Evolutionary conservation across 208 protist species (phyloP).

Genomic region (Crithidia sp.): DNA sequence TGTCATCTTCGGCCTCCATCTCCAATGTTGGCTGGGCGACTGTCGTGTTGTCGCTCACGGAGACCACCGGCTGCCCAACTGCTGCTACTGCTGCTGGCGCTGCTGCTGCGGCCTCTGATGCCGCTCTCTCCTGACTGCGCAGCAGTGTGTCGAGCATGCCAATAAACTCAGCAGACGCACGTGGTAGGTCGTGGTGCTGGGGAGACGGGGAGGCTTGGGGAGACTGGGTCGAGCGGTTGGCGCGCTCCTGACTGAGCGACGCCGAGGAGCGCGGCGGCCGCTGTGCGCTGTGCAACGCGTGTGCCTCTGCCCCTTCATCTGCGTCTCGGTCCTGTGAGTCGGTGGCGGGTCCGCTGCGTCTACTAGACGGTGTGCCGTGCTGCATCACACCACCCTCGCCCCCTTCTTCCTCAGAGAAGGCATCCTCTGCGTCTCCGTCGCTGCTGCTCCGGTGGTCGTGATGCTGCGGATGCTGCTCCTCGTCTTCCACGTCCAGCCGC

Average conservation of each 20-base stretch:
- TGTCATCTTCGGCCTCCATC: background rate
- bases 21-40: background rate
- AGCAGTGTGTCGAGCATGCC: constrained; percentile 38
- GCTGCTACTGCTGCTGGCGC: constrained; percentile 1
- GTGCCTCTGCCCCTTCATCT: background rate
- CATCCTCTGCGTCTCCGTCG: background rate
- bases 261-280: background rate
- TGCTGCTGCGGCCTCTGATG: background rate
- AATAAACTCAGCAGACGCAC: constrained; percentile 47
- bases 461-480: background rate
- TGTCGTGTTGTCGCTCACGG: no score
- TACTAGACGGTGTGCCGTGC: no score
- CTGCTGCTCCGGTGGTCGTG: background rate
- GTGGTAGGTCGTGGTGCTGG: constrained; percentile 25
- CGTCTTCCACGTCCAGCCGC: constrained; percentile 26
- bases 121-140: constrained; percentile 11
- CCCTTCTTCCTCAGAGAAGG: background rate
- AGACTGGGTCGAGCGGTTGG: constrained; percentile 8
- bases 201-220: background rate
- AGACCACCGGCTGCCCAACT: no score
- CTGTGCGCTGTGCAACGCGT: background rate
- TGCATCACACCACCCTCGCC: background rate
- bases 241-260: constrained; percentile 5
- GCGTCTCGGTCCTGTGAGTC: no score
- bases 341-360: no score